A percentile compares a stretch with the other conserved stretches of the same genome.
phyloP scores from a whole-genome alignment of 441 rosid genomes.

The Adansonia rubrostipa region DNA sequence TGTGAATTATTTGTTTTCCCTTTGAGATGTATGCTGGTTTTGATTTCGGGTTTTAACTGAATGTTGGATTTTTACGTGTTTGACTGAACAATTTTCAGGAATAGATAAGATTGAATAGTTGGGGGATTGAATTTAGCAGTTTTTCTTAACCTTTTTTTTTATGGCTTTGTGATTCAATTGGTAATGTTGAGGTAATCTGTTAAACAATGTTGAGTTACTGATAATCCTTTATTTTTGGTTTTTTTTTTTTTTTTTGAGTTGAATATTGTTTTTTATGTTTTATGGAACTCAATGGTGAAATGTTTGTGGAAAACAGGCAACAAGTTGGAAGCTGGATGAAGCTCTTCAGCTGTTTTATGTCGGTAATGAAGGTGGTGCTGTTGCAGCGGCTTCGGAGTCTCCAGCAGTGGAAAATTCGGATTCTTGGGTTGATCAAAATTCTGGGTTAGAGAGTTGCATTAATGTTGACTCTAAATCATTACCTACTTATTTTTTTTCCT shows the following conservation, averaged over 20 bases:
- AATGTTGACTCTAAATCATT: not conserved
- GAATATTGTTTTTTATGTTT: conserved; percentile 1
- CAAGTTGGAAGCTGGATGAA: conserved; percentile 96
- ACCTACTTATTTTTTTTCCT: conserved; percentile 1
- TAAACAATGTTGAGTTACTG: not conserved
- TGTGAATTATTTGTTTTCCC: not conserved
- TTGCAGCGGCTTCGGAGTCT: conserved; percentile 49
- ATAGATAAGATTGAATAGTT: not conserved
- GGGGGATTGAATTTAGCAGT: not conserved
- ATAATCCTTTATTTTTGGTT: not conserved
- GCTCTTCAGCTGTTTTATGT: conserved; percentile 92
- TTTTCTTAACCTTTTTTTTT: not conserved
- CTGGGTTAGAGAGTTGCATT: conserved; percentile 36
- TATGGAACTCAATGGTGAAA: conserved; percentile 22
- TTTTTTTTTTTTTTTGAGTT: not conserved
- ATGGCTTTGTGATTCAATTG: conserved; percentile 1
- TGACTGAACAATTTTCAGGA: not conserved
- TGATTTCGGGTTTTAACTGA: not conserved
- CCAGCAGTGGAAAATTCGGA: conserved; percentile 39
- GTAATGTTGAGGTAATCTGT: not conserved
- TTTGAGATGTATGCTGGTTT: not conserved
- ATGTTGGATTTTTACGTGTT: not conserved
- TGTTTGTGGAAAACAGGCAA: conserved; percentile 59
- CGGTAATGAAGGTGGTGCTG: conserved; percentile 65
- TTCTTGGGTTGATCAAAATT: conserved; percentile 40